These are phyloP conservation scores for Vicia faba DNA, from an alignment of 306 rosid genomes.

Conservation along the genomic window DNA sequence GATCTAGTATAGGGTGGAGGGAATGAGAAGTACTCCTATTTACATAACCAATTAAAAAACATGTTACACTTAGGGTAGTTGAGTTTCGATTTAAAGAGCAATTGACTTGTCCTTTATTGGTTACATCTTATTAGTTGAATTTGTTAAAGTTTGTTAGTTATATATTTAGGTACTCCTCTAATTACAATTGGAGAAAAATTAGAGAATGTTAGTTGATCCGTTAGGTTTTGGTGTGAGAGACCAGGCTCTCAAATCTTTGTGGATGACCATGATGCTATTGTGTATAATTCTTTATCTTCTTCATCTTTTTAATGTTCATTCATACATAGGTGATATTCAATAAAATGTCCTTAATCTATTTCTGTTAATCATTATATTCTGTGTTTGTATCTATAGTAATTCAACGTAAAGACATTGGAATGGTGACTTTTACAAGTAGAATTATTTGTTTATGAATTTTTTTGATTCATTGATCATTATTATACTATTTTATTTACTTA, in stretches of 20 bases:
- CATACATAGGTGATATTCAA: neutral
- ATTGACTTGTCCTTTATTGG: neutral
- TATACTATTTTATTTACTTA: neutral
- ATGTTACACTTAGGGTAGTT: neutral
- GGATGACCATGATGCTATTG: too few relatives aligned
- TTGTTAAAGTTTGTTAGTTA: constrained; percentile 19
- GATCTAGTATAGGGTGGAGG: constrained; percentile 3
- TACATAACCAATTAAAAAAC: too few relatives aligned
- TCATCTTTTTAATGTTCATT: neutral
- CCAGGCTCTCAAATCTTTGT: neutral
- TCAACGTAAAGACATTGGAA: neutral
- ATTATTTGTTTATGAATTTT: neutral
- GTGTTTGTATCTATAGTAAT: constrained; percentile 4
- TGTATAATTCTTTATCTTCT: too few relatives aligned
- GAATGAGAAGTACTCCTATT: constrained; percentile 3
- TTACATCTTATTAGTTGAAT: neutral
- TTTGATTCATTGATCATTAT: neutral
- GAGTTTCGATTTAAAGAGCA: neutral
- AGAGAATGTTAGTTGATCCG: constrained; percentile 16
- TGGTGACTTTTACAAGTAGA: neutral
- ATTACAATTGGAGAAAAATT: neutral
- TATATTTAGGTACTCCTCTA: neutral
- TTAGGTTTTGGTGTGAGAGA: too few relatives aligned
- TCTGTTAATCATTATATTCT: neutral
- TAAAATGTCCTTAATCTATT: neutral